Base-by-base conservation (phyloP, 2,329 filamentous ascomycete genomes). In the Leptographium flavum region DNA sequence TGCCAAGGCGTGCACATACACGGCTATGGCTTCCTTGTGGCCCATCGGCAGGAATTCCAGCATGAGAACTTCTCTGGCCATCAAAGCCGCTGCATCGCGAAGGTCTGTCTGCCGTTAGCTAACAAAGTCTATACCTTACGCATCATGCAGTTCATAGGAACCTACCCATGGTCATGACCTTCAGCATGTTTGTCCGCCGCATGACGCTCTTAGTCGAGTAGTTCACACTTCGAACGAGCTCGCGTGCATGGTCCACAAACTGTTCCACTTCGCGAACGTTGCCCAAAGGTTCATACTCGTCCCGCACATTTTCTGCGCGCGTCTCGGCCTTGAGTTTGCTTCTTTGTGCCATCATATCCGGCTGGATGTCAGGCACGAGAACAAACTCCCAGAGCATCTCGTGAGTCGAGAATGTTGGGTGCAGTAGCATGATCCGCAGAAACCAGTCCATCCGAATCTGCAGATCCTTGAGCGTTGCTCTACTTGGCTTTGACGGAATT, bases 321-420 rank as follows among this genome's bases (percentile, higher is more conserved):
- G 82, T 78, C 59, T 88, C 82, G 4, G 87, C 84, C 63, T 98
- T 98, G 50, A 87, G 77, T 45, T 79, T 79, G 51, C 85, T 94
- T 42, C 92, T 78, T 60, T 94, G 82, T 44, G 85, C 82, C 72
- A 96, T 90, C 76, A 88, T 87, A 19, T 87, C 79, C 0, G 85
- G 74, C 58, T 94, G 86, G 42, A 98, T 77, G 54, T 98, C 92
- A 1, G 92, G 92, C 13, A 98, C 88, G 1, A 98, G 73, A 63
- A 98, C 94, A 64, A 98, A 98, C 56, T 98, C 92, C 93, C 92
- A 98, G 2, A 98, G 73, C 74, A 96, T 87, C 65, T 98, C 92
- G 57, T 98, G 93, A 1, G 86, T 94, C 0, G 87, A 76, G 58
- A 98, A 95, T 0, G 92, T 96, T 4, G 90, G 83, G 57, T 98